Evolutionary conservation across 495 filamentous ascomycete genomes (phyloP).

Genomic region (Podospora australis): DNA sequence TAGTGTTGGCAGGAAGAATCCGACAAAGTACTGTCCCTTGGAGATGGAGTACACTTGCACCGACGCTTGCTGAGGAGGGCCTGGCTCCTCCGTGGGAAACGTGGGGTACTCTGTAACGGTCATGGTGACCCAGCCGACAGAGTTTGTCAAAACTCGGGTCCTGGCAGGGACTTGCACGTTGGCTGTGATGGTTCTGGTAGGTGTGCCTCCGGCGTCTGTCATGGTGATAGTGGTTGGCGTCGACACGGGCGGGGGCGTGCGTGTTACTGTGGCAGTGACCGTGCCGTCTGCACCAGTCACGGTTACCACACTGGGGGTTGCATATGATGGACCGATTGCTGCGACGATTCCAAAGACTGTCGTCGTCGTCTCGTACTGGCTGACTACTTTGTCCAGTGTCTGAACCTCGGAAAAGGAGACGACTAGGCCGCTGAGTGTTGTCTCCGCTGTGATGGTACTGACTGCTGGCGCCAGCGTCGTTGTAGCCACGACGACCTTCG

Average conservation of each 20-base stretch:
- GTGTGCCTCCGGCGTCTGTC: constrained; percentile 18
- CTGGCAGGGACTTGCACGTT: constrained; percentile 17
- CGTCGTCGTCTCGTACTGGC: constrained; percentile 9
- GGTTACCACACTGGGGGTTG: constrained; percentile 12
- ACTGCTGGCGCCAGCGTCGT: not conserved
- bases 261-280: constrained; percentile 19
- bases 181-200: constrained; percentile 23
- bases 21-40: constrained; percentile 27
- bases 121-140: constrained; percentile 22
- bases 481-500: not conserved
- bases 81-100: constrained; percentile 4
- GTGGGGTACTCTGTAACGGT: constrained; percentile 26
- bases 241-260: constrained; percentile 17
- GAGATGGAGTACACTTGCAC: constrained; percentile 19
- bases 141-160: constrained; percentile 16
- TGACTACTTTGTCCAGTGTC: constrained; percentile 6
- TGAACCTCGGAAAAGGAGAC: not conserved
- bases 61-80: not conserved
- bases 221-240: constrained; percentile 22
- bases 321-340: constrained; percentile 10
- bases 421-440: not conserved
- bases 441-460: not conserved
- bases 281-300: constrained; percentile 19
- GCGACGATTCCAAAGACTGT: constrained; percentile 3
- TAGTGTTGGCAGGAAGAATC: constrained; percentile 31